phyloP scores from a whole-genome alignment of 768 basidiomycete species.

The Lentinula edodes region DNA sequence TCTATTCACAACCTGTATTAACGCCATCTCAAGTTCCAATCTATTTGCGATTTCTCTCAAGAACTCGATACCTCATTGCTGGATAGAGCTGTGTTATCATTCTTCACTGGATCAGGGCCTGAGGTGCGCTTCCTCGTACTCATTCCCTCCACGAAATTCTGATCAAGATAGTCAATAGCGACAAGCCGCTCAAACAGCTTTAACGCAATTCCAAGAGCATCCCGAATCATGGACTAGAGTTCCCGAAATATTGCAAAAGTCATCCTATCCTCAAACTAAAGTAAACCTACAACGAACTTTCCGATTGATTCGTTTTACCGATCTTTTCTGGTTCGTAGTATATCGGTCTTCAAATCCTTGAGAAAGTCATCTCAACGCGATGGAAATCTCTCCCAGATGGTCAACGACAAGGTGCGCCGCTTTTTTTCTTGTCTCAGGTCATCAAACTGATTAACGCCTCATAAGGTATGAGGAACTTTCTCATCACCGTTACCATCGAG shows the following conservation, averaged over 20 bases:
- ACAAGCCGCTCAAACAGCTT: slow-evolving; percentile 51
- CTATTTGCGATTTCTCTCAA: not conserved
- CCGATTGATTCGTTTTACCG: not conserved
- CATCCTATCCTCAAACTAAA: slow-evolving; percentile 47
- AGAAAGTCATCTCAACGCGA: slow-evolving; percentile 55
- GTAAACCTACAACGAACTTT: slow-evolving; percentile 13
- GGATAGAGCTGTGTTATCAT: slow-evolving; percentile 5
- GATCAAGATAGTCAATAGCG: slow-evolving; percentile 28
- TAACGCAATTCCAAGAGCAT: slow-evolving; percentile 63
- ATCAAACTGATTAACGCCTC: not conserved
- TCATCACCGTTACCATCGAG: slow-evolving; percentile 69
- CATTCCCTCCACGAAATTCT: not conserved
- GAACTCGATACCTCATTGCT: slow-evolving; percentile 4
- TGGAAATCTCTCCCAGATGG: slow-evolving; percentile 61
- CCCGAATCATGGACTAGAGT: slow-evolving; percentile 65
- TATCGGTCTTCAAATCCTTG: slow-evolving; percentile 59
- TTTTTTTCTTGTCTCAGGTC: not conserved
- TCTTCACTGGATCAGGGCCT: not conserved
- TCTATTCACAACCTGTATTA: no score
- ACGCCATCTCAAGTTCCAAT: not conserved
- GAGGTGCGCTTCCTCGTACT: not conserved
- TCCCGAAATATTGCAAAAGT: slow-evolving; percentile 51
- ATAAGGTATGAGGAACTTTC: slow-evolving; percentile 68
- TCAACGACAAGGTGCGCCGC: slow-evolving; percentile 54
- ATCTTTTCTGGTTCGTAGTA: slow-evolving; percentile 27